A percentile compares a stretch with the other conserved stretches of the same genome.
Evolutionary conservation across 768 basidiomycete species (phyloP).

Genomic region (Agrocybe chaxingu): DNA sequence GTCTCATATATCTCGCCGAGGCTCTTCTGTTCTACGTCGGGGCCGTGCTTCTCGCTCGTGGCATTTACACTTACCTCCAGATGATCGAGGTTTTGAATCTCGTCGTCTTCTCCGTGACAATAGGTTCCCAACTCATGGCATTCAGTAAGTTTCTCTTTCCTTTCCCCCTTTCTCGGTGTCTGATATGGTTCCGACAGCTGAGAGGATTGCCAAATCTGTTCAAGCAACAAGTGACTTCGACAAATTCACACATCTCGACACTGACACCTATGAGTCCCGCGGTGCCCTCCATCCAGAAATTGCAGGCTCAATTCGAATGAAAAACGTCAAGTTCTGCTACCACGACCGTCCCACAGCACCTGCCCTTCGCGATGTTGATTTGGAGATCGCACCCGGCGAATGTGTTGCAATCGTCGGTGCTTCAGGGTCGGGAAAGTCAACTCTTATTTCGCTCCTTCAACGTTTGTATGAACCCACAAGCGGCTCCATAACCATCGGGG

Average conservation of each 20-base stretch:
- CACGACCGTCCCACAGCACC: constrained; percentile 13
- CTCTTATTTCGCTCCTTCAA: constrained; percentile 72
- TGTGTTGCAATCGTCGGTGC: constrained; percentile 79
- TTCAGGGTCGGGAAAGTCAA: constrained; percentile 86
- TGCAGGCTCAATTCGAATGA: constrained; percentile 47
- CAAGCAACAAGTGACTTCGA: constrained; percentile 83
- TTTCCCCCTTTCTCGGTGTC: constrained; percentile 3
- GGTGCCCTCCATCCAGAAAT: constrained; percentile 68
- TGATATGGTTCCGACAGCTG: constrained; percentile 34
- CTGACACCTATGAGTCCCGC: constrained; percentile 64
- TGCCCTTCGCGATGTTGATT: constrained; percentile 10
- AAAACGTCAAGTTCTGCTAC: constrained; percentile 15
- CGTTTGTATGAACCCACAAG: constrained; percentile 69
- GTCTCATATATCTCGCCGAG: constrained; percentile 86
- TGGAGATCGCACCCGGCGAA: constrained; percentile 38
- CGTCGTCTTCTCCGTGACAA: constrained; percentile 90
- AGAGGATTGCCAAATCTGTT: constrained; percentile 79
- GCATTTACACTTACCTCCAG: constrained; percentile 80
- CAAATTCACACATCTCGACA: constrained; percentile 58
- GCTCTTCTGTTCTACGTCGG: constrained; percentile 93
- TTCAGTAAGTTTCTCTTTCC: constrained; percentile 65
- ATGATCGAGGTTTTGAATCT: constrained; percentile 91
- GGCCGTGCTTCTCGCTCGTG: constrained; percentile 74
- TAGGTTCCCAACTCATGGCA: constrained; percentile 85
- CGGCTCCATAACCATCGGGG: constrained; percentile 57